phyloP scores from a whole-genome alignment of 2,329 filamentous ascomycete genomes.

The Biscogniauxia sp. region DNA sequence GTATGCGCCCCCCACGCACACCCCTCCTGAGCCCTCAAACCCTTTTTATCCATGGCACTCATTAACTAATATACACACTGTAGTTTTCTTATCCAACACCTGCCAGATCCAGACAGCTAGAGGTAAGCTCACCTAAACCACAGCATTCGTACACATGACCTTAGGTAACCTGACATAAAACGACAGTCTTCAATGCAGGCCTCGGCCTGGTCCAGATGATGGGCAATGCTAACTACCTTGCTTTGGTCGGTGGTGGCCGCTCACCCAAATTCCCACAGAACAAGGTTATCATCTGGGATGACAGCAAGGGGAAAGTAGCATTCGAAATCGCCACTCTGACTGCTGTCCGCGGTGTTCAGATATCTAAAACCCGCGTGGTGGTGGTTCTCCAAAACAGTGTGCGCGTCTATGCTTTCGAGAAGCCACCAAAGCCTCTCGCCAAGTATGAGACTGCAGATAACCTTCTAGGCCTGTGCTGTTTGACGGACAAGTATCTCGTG shows the following conservation, averaged over 20 bases:
- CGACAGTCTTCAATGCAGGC: slow-evolving; percentile 66
- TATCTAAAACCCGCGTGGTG: slow-evolving; percentile 73
- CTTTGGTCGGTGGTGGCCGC: slow-evolving; percentile 83
- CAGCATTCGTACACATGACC: neutral
- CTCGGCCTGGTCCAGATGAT: slow-evolving; percentile 85
- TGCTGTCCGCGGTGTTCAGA: slow-evolving; percentile 73
- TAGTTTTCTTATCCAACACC: slow-evolving; percentile 72
- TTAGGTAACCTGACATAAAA: slow-evolving; percentile 5
- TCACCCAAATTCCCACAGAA: slow-evolving; percentile 84
- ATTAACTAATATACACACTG: slow-evolving; percentile 26
- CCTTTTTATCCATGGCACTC: slow-evolving; percentile 3
- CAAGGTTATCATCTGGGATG: slow-evolving; percentile 94
- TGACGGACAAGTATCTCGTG: slow-evolving; percentile 70
- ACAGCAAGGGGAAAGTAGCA: slow-evolving; percentile 68
- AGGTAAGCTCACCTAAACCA: slow-evolving; percentile 32
- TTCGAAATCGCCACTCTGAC: slow-evolving; percentile 80
- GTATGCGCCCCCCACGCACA: slow-evolving; percentile 55
- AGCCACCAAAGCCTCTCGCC: slow-evolving; percentile 66
- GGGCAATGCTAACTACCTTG: slow-evolving; percentile 80
- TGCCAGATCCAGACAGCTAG: slow-evolving; percentile 63
- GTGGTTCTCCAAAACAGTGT: slow-evolving; percentile 81
- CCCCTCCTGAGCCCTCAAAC: neutral
- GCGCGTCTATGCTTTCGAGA: slow-evolving; percentile 75
- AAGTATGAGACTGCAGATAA: slow-evolving; percentile 88
- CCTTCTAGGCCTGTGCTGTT: slow-evolving; percentile 72